phyloP scores from a whole-genome alignment of 306 rosid species.

The Pyrus betulifolia region DNA sequence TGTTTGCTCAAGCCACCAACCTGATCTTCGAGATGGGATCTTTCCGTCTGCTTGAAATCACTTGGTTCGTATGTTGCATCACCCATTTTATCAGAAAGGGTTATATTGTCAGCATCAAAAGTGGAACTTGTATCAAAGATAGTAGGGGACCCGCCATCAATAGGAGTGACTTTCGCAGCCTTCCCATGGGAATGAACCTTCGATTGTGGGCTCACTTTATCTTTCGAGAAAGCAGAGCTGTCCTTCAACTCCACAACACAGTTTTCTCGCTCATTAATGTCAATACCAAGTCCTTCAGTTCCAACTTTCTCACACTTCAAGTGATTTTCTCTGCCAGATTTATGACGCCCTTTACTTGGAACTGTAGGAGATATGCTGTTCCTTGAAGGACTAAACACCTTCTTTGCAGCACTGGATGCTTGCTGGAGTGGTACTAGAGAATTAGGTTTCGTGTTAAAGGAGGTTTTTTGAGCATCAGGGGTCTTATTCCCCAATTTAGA shows the following conservation, averaged over 20 bases:
- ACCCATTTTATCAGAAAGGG: background rate
- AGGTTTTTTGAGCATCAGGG: constrained; percentile 23
- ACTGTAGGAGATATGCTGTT: constrained; percentile 21
- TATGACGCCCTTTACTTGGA: constrained; percentile 11
- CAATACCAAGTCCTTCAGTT: constrained; percentile 16
- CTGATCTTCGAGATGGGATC: constrained; percentile 27
- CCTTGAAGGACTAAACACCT: constrained; percentile 20
- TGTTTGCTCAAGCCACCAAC: constrained; percentile 41
- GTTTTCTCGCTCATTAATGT: constrained; percentile 10
- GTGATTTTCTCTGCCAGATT: constrained; percentile 14
- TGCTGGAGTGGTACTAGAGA: constrained; percentile 24
- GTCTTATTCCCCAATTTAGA: constrained; percentile 9
- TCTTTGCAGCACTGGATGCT: constrained; percentile 32
- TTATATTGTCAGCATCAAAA: background rate
- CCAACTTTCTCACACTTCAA: constrained; percentile 7
- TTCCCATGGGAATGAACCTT: background rate
- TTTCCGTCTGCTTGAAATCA: constrained; percentile 8
- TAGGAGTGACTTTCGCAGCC: constrained; percentile 10
- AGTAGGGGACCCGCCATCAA: background rate
- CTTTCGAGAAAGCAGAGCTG: background rate
- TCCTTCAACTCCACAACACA: background rate
- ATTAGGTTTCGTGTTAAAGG: constrained; percentile 15
- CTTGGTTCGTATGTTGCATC: background rate
- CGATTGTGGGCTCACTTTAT: constrained; percentile 4
- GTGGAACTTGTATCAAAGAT: constrained; percentile 4